phyloP scores from a whole-genome alignment of 495 filamentous ascomycete genomes.

The Paragyromitra xinjiangensis region DNA sequence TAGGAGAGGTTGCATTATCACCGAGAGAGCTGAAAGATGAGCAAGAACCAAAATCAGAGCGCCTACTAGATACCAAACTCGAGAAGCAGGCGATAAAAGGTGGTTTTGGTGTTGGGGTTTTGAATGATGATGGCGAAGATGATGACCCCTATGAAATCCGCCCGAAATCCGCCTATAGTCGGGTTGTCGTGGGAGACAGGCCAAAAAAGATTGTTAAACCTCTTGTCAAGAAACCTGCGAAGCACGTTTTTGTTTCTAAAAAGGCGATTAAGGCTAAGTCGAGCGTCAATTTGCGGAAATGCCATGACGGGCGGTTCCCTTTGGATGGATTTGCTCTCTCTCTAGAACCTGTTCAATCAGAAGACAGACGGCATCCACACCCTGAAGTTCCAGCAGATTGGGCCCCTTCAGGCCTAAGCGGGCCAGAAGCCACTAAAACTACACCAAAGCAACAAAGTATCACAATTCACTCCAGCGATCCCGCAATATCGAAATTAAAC shows the following conservation, averaged over 20 bases:
- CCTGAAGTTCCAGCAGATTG: slow-evolving; percentile 80
- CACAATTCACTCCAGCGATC: slow-evolving; percentile 63
- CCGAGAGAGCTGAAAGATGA: slow-evolving; percentile 54
- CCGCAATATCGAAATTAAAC: slow-evolving; percentile 77
- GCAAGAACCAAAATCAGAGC: slow-evolving; percentile 11
- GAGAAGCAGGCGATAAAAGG: slow-evolving; percentile 61
- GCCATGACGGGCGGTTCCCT: slow-evolving; percentile 86
- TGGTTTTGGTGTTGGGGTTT: slow-evolving; percentile 84
- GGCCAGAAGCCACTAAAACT: background rate
- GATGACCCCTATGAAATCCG: slow-evolving; percentile 95
- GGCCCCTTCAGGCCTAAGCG: slow-evolving; percentile 67
- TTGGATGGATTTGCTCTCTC: slow-evolving; percentile 86
- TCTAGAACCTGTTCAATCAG: slow-evolving; percentile 62
- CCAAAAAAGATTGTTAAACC: slow-evolving; percentile 73
- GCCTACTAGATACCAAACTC: slow-evolving; percentile 49
- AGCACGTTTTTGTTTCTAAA: slow-evolving; percentile 81
- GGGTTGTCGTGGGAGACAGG: slow-evolving; percentile 82
- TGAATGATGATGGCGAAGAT: slow-evolving; percentile 97
- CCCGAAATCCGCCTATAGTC: slow-evolving; percentile 89
- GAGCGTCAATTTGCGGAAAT: slow-evolving; percentile 72
- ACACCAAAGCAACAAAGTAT: slow-evolving; percentile 7
- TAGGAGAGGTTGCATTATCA: slow-evolving; percentile 69
- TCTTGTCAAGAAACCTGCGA: slow-evolving; percentile 62
- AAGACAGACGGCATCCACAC: slow-evolving; percentile 73
- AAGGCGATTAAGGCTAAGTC: slow-evolving; percentile 69